Base-by-base conservation (phyloP, 495 filamentous ascomycete genomes). In the Umbilicaria muhlenbergii region DNA sequence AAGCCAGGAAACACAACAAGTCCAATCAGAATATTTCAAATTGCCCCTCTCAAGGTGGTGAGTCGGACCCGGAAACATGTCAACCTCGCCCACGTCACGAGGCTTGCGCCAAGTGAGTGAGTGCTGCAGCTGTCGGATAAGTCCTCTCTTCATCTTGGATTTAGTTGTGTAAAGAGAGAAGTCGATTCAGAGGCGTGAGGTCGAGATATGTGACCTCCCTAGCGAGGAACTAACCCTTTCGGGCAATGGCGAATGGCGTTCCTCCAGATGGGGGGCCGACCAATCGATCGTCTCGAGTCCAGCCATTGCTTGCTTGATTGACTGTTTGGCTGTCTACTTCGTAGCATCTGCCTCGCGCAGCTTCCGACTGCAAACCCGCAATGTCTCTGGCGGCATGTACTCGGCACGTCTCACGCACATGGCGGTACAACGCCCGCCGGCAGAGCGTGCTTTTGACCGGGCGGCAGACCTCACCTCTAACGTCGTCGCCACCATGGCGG, bases 1-100 rank as follows among this genome's bases (percentile, higher is more conserved):
- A 8, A 33, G 15, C 10, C 12, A 36, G 52, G 40, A 51, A 55
- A 57, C 57, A 58, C 58, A 52, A 47, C 43, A 18, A 35, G 14
- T 58, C 66, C 66, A 62, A 66, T 69, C 66, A 68, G 65, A 58
- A 49, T 42, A 45, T 58, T 42, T 68, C 64, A 63, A 41, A 65
- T 56, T 66, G 61, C 52, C 55, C 65, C 50, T 58, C 46, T 36
- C 45, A 63, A 62, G 64, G 63, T 67, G 64, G 63, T 66, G 58
- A 59, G 37, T 28, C 46, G 49, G 54, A 56, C 58, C 59, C 63
- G 51, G 50, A 53, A 50, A 59, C 66, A 70, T 66, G 28, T 69
- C 66, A 66, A 49, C 66, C 68, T 48, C 60, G 58, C 61, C 64
- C 66, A 58, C 66, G 41, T 55, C 51, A 55, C 37, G 43, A 32